phyloP scores from a whole-genome alignment of 176 grass and related monocot species.

The Chloris gayana region DNA sequence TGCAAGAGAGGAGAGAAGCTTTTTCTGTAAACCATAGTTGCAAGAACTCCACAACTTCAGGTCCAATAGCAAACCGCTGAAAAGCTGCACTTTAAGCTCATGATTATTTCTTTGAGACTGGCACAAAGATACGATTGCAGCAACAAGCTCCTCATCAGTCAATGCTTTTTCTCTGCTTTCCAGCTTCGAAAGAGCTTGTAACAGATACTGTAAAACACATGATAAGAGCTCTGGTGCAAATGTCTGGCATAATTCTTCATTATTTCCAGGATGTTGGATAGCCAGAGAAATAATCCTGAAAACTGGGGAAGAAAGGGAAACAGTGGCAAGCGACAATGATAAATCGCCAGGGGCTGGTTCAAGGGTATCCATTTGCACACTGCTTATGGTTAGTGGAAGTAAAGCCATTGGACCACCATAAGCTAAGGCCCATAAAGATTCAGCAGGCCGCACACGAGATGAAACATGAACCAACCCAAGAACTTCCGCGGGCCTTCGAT shows the following conservation, averaged over 20 bases:
- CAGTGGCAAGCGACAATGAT: slow-evolving; percentile 51
- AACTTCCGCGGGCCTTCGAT: slow-evolving; percentile 91
- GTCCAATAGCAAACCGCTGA: slow-evolving; percentile 85
- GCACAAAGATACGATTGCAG: slow-evolving; percentile 83
- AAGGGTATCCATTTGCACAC: slow-evolving; percentile 84
- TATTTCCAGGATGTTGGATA: slow-evolving; percentile 94
- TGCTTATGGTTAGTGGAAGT: slow-evolving; percentile 91
- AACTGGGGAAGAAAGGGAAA: slow-evolving; percentile 82
- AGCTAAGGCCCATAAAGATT: slow-evolving; percentile 95
- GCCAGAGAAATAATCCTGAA: slow-evolving; percentile 89
- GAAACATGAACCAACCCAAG: slow-evolving; percentile 94
- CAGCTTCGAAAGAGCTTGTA: slow-evolving; percentile 70
- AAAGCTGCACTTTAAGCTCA: slow-evolving; percentile 87
- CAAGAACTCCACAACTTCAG: slow-evolving; percentile 96
- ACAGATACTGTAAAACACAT: slow-evolving; percentile 73
- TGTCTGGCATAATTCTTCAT: slow-evolving; percentile 83
- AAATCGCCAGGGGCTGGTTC: slow-evolving; percentile 76
- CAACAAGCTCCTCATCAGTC: slow-evolving; percentile 85
- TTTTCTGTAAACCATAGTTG: slow-evolving; percentile 95
- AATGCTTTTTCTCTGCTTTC: slow-evolving; percentile 54
- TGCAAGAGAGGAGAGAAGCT: slow-evolving; percentile 97
- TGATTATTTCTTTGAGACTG: slow-evolving; percentile 90
- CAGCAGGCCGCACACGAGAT: slow-evolving; percentile 74
- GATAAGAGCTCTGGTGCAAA: slow-evolving; percentile 87
- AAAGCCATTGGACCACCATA: slow-evolving; percentile 92